Base-by-base conservation (phyloP, 1,284 basidiomycete species). In the Rhodotorula sp. region DNA sequence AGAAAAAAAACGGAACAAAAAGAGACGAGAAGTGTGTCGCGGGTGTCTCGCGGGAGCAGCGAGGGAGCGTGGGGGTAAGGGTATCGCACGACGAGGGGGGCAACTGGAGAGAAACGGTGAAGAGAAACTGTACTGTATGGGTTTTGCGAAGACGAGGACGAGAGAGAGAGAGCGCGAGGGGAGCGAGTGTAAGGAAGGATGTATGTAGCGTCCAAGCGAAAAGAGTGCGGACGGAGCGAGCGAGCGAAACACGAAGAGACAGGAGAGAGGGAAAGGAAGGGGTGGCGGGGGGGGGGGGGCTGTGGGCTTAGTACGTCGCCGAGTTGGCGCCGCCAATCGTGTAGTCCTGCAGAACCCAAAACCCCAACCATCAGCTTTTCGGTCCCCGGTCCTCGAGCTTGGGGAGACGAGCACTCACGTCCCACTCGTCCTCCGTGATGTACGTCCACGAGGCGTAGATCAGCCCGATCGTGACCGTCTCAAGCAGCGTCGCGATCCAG, bases 381-480 rank as follows among this genome's bases (percentile, higher is more conserved):
- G 1, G 13, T 31, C 16, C 24, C 5, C n/a, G n/a, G n/a, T 20
- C 20, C 34, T 34, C 34, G 10, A 34, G 16, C 26, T 6, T 16
- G 28, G 11, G 37, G 26, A 56, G 24, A 2, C 10, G n/a, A n/a
- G n/a, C 9, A 65, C 70, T 31, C 53, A 71, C 70, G 31, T 71
- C 76, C 76, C 76, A 77, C 31, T 73, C 67, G 28, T 77, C 76
- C 67, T 78, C 76, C 37, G 76, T 78, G 22, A 77, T 71, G 52
- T 65, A 69, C 56, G 64, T 55, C 77, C 77, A 78, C 22, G 71
- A 75, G 8, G 63, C 67, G 47, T 69, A 76, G 47, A 78, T 52
- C 20, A 71, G 26, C 1, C 62, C 69, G 51, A 77, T 62, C 22
- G 70, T 52, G 37, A 72, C 68, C 31, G 74, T 77, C 59, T 77